phyloP scores from a whole-genome alignment of 768 basidiomycete species.

The Tephrocybe sp. region DNA sequence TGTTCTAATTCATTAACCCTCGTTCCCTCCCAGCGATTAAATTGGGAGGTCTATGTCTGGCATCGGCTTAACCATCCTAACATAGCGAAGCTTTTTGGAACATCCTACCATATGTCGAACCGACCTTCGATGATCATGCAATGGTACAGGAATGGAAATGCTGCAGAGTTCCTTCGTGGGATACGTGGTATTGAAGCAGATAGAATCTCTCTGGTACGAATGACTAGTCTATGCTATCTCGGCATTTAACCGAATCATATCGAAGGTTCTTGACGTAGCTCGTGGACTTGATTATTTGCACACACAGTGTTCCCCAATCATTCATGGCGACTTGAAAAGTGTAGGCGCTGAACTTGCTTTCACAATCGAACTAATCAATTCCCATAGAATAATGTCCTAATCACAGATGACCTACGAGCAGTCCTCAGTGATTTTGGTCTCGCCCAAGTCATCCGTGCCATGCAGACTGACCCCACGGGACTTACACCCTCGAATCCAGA shows the following conservation, averaged over 20 bases:
- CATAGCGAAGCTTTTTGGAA: conserved; percentile 48
- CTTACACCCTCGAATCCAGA: conserved; percentile 28
- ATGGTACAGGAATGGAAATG: conserved; percentile 50
- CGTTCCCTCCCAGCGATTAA: conserved; percentile 33
- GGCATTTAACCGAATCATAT: too few relatives aligned
- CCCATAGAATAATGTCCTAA: conserved; percentile 43
- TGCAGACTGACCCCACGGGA: conserved; percentile 26
- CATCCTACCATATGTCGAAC: conserved; percentile 37
- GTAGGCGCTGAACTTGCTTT: conserved; percentile 16
- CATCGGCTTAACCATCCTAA: conserved; percentile 47
- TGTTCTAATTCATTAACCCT: too few relatives aligned
- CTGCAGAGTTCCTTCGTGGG: conserved; percentile 39
- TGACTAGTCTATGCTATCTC: background rate
- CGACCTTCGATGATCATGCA: conserved; percentile 41
- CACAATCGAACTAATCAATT: background rate
- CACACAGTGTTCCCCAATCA: conserved; percentile 35
- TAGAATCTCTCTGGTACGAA: background rate
- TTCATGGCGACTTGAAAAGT: conserved; percentile 29
- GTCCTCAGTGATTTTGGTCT: conserved; percentile 48
- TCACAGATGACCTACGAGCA: conserved; percentile 39
- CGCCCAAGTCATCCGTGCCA: conserved; percentile 30
- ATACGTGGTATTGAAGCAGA: conserved; percentile 7
- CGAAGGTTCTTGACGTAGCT: conserved; percentile 42
- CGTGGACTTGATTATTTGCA: conserved; percentile 45
- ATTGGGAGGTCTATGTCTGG: conserved; percentile 48